Base-by-base conservation (phyloP, 768 basidiomycete genomes). In the Lactarius sp. region DNA sequence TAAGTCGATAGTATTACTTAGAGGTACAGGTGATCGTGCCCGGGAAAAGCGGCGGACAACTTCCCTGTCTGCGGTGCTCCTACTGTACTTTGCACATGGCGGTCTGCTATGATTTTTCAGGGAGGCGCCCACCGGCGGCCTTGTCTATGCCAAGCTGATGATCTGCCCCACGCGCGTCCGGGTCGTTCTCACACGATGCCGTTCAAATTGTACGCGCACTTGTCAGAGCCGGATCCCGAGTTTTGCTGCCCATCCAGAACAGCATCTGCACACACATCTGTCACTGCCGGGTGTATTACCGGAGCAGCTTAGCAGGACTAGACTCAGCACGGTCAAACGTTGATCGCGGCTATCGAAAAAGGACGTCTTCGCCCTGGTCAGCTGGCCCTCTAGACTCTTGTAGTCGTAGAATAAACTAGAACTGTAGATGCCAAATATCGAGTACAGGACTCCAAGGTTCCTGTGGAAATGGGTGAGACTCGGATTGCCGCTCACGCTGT, bases 191-290 rank as follows among this genome's bases (percentile, higher is more conserved):
- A 27, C 27, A 27, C 2, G 27, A 27, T 27, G 27, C 27, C 27
- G 27, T 27, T 27, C 27, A 27, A 41, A 4, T 31, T 34, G 14
- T 41, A 47, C 16, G 34, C 44, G 14, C 36, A 61, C 34, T 20
- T 55, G 60, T 41, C 54, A 51, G 27, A 41, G 6, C 54, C n/a
- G 16, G 61, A 62, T 55, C 46, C 54, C n/a, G 47, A 62, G 37
- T 27, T 62, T 44, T 44, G 16, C 46, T 31, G 37, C 46, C n/a
- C 41, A 39, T 16, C 39, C 50, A 27, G 27, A 56, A 41, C 27
- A 55, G 60, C 27, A 16, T 18, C 37, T 36, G 34, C 33, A 6
- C 16, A 1, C 7, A 10, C 27, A 3, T 27, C 27, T 27, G 27
- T 27, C 27, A 27, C 27, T 27, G 27, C 27, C 27, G 27, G 27